Evolutionary conservation across 2,329 filamentous ascomycete genomes (phyloP).

Genomic region (Aspergillus sp.): DNA sequence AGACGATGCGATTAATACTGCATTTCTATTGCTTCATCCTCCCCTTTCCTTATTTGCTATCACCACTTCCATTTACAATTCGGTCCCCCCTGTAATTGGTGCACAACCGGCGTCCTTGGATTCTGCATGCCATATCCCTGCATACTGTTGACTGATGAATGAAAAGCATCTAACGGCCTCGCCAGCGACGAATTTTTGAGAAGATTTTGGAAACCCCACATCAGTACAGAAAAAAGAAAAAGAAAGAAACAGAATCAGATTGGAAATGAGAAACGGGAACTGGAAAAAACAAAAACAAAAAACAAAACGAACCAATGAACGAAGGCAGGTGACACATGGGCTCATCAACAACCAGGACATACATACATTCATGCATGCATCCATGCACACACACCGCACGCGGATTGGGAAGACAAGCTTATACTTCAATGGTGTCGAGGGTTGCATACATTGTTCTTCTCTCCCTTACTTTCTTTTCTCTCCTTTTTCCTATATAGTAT

Average conservation of each 20-base stretch:
- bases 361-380: neutral
- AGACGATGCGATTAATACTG: slow-evolving; percentile 18
- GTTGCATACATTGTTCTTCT: slow-evolving; percentile 13
- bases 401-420: slow-evolving; percentile 5
- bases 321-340: slow-evolving; percentile 7
- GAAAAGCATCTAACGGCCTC: slow-evolving; percentile 16
- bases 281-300: no score
- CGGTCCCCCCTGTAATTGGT: slow-evolving; percentile 21
- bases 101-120: slow-evolving; percentile 26
- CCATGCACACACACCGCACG: slow-evolving; percentile 6
- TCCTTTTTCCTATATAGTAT: neutral
- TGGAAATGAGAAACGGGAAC: neutral
- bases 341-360: slow-evolving; percentile 2
- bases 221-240: neutral
- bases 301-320: neutral
- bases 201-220: slow-evolving; percentile 1
- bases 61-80: slow-evolving; percentile 18
- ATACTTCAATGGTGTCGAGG: slow-evolving; percentile 1
- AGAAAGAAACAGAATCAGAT: neutral
- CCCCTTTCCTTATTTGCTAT: slow-evolving; percentile 17
- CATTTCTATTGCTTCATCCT: slow-evolving; percentile 10
- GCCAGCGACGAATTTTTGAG: slow-evolving; percentile 9
- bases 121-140: slow-evolving; percentile 13
- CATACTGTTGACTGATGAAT: slow-evolving; percentile 11
- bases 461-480: neutral